Base-by-base conservation (phyloP, 1,284 basidiomycete species). In the Malassezia vespertilionis region DNA sequence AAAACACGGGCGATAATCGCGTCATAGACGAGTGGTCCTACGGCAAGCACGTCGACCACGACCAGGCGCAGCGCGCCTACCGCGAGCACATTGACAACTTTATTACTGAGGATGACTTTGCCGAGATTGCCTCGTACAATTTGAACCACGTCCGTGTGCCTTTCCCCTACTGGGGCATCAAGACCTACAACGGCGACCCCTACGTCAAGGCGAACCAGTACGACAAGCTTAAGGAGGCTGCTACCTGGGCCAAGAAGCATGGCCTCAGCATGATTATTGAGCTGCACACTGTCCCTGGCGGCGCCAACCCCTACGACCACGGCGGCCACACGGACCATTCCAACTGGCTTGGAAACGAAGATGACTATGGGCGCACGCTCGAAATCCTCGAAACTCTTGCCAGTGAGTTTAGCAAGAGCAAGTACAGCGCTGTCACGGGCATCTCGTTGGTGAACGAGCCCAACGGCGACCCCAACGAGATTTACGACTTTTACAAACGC, bases 121-220 rank as follows among this genome's bases (percentile, higher is more conserved):
- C 71, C 31, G 77, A 75, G 43, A 87, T 87, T 44, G 54, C 54
- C 10, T 47, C 45, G 12, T 49, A 42, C 6, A 56, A 58, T 14
- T 32, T 64, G 28, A 64, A 86, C 68, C 84, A 86, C 69, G 83
- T 88, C 52, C 80, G 88, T 30, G 73, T 93, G 31, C 88, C 88
- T 2, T 84, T 93, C 54, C 85, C 85, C 18, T 87, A 82, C 71
- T 93, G 89, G 89, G 88, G 88, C 1, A 87, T 85, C 58, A 84
- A 89, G 43, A 79, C 84, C 18, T 77, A 78, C 14, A 74, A 74
- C 4, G 86, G 82, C 8, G 86, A 91, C 63, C 87, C 86, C 0
- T 93, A 80, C 73, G 79, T 87, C 54, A 79, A 82, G 74, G 84
- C 86, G 15, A 83, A 86, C 68, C 86, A 83, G 72, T 58, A 53